A percentile compares a stretch with the other conserved stretches of the same genome.
These are phyloP conservation scores for Fomitopsis betulina DNA, from an alignment of 1,284 basidiomycete species.

Conservation along the genomic window DNA sequence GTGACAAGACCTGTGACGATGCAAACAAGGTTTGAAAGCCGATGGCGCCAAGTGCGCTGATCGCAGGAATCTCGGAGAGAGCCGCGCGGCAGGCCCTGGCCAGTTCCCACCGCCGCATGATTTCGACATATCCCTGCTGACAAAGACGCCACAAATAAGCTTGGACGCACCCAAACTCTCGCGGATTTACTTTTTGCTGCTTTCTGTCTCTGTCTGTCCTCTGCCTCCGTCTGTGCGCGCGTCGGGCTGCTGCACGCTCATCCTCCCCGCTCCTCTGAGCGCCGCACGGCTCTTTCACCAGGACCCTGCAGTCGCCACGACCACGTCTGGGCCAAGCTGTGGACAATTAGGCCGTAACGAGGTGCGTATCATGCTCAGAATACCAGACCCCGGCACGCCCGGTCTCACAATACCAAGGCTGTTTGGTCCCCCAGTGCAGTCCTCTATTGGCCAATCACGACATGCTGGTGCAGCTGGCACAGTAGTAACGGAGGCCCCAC, in stretches of 20 bases:
- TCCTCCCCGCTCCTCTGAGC: neutral
- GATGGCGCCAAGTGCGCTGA: neutral
- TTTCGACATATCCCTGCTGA: constrained; percentile 1
- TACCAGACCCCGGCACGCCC: neutral
- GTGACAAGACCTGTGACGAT: neutral
- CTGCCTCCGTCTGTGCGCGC: neutral
- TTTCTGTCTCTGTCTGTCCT: neutral
- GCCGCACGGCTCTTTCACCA: neutral
- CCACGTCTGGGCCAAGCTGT: neutral
- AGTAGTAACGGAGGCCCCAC: neutral
- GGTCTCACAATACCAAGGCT: neutral
- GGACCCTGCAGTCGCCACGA: neutral
- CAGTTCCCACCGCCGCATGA: neutral
- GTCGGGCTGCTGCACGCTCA: too few relatives aligned
- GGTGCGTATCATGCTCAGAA: neutral
- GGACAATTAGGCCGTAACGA: neutral
- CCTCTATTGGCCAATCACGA: neutral
- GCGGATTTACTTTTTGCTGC: neutral
- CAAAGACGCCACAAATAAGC: constrained; percentile 2
- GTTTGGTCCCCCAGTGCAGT: neutral
- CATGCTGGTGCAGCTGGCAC: neutral
- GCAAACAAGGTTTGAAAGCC: constrained; percentile 2
- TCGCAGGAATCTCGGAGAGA: constrained; percentile 1
- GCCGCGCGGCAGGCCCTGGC: neutral
- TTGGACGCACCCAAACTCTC: neutral